A percentile compares a stretch with the other conserved stretches of the same genome.
phyloP scores from a whole-genome alignment of 2,329 filamentous ascomycete species.

The Colletotrichum paranaense region DNA sequence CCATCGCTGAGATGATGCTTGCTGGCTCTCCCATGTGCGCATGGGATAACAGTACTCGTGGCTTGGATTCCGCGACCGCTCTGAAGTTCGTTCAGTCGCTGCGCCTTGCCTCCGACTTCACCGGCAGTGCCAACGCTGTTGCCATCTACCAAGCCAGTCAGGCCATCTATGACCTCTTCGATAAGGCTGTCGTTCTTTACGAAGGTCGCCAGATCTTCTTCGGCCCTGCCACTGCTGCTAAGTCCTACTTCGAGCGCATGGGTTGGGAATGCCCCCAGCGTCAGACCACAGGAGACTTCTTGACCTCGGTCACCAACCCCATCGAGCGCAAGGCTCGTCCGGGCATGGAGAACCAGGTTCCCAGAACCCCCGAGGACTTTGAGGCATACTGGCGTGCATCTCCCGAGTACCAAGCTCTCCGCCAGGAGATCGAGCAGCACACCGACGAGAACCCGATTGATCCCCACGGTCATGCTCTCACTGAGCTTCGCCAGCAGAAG shows the following conservation, averaged over 20 bases:
- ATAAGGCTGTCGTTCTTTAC: slow-evolving; percentile 80
- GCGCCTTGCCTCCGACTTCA: slow-evolving; percentile 72
- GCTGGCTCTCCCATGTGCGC: slow-evolving; percentile 65
- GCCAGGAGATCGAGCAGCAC: slow-evolving; percentile 61
- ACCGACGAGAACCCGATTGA: slow-evolving; percentile 58
- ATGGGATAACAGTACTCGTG: slow-evolving; percentile 81
- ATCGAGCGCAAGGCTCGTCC: slow-evolving; percentile 64
- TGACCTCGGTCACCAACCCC: slow-evolving; percentile 76
- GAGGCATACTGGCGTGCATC: slow-evolving; percentile 60
- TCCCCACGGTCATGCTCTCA: slow-evolving; percentile 49
- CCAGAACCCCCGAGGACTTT: slow-evolving; percentile 78
- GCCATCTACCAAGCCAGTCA: slow-evolving; percentile 80
- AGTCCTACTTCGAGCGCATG: slow-evolving; percentile 73
- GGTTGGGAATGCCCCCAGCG: slow-evolving; percentile 76
- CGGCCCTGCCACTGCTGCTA: slow-evolving; percentile 70
- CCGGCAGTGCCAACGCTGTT: slow-evolving; percentile 70
- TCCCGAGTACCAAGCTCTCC: slow-evolving; percentile 53
- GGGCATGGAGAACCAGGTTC: slow-evolving; percentile 71
- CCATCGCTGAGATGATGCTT: slow-evolving; percentile 81
- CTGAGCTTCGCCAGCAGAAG: slow-evolving; percentile 60
- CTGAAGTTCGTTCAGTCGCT: slow-evolving; percentile 78
- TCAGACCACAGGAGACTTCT: slow-evolving; percentile 76
- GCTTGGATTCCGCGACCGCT: slow-evolving; percentile 79
- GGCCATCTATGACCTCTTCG: slow-evolving; percentile 77
- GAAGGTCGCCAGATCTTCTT: slow-evolving; percentile 84